Conservation (phyloP, 352 stramenopile species). For the Nothophytophthora sp. region DNA sequence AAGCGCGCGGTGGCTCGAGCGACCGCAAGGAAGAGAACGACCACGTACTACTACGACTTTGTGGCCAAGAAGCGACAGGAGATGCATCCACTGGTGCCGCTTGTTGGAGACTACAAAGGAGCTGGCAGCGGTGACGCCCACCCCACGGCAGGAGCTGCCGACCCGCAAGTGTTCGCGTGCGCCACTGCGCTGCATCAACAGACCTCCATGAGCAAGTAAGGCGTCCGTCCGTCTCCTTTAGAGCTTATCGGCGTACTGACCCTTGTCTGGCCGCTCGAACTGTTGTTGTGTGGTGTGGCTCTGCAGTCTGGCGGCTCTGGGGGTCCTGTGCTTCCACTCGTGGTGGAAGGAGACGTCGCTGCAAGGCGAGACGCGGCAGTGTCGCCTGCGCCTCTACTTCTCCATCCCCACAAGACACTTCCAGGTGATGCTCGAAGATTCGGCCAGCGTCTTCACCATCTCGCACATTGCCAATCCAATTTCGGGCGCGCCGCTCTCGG, state of each 20-base stretch:
- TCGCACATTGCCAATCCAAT: constrained; percentile 59
- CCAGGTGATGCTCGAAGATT: constrained; percentile 64
- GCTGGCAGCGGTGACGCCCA: constrained; percentile 6
- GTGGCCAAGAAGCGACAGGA: constrained; percentile 30
- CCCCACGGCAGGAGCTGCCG: constrained; percentile 20
- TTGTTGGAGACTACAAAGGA: constrained; percentile 22
- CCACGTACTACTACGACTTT: constrained; percentile 70
- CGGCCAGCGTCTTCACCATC: constrained; percentile 75
- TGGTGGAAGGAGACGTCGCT: constrained; percentile 66
- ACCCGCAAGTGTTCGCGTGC: constrained; percentile 50
- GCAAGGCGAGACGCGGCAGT: constrained; percentile 35
- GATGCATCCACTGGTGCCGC: constrained; percentile 35
- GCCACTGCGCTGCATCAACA: constrained; percentile 48
- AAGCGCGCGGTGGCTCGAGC: neutral
- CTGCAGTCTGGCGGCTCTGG: constrained; percentile 43
- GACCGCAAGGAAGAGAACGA: neutral
- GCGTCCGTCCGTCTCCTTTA: neutral
- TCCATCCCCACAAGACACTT: constrained; percentile 67
- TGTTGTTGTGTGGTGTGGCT: neutral
- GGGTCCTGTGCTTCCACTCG: constrained; percentile 72
- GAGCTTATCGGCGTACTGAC: neutral
- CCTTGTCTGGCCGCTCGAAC: neutral
- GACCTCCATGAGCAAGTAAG: constrained; percentile 55
- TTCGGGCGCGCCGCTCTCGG: constrained; percentile 40
- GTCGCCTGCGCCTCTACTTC: constrained; percentile 54